These are phyloP conservation scores for Henckelia pumila DNA, from an alignment of 257 asterid species.

Conservation along the genomic window DNA sequence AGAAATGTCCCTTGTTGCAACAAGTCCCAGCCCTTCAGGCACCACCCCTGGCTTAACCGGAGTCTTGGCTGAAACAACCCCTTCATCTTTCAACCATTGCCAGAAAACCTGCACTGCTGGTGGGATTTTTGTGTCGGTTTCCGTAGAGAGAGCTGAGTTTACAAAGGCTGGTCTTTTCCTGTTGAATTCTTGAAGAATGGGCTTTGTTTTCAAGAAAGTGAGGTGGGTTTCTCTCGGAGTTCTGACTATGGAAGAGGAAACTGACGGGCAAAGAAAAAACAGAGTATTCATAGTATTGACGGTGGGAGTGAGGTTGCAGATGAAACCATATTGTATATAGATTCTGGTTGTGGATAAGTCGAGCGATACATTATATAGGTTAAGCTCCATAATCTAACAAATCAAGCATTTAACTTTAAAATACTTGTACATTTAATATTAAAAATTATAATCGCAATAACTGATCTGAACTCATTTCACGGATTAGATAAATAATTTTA, in stretches of 20 bases:
- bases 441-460: too few species aligned
- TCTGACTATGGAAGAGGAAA: constrained; percentile 31
- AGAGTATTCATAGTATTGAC: constrained; percentile 45
- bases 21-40: constrained; percentile 88
- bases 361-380: too few species aligned
- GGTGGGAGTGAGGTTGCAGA: background rate
- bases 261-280: constrained; percentile 33
- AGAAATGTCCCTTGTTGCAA: constrained; percentile 62
- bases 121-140: constrained; percentile 58
- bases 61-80: constrained; percentile 68
- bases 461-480: too few species aligned
- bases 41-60: constrained; percentile 81
- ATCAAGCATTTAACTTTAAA: too few species aligned
- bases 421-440: too few species aligned
- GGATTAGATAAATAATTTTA: too few species aligned
- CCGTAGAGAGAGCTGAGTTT: constrained; percentile 39
- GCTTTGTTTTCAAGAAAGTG: constrained; percentile 22
- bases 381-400: too few species aligned
- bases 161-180: constrained; percentile 36
- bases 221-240: constrained; percentile 29
- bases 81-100: constrained; percentile 90
- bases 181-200: constrained; percentile 27
- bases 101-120: constrained; percentile 61
- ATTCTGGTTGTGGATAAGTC: too few species aligned
- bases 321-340: too few species aligned